These are phyloP conservation scores for Sanghuangporus weigelae DNA, from an alignment of 1,284 basidiomycete genomes.

Conservation along the genomic window DNA sequence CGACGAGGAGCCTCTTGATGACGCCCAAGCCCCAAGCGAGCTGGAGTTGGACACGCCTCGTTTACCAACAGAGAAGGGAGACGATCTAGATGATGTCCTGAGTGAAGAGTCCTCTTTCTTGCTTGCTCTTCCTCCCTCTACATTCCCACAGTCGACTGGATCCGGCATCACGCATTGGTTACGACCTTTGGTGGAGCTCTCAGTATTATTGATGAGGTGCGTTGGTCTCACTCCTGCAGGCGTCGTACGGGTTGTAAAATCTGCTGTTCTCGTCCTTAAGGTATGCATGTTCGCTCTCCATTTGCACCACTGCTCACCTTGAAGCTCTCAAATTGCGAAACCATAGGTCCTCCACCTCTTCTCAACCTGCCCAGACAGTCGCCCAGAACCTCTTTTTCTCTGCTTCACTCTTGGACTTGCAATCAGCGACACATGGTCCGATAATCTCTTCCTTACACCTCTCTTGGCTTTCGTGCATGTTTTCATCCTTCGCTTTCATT, in stretches of 20 bases:
- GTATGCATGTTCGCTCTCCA: background rate
- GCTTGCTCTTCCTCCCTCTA: constrained; percentile 2
- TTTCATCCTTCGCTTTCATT: constrained; percentile 10
- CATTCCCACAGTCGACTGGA: background rate
- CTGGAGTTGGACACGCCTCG: background rate
- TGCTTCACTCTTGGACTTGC: constrained; percentile 11
- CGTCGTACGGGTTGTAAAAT: constrained; percentile 6
- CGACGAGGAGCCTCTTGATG: background rate
- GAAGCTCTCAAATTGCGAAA: background rate
- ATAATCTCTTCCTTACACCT: constrained; percentile 2
- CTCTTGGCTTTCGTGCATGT: constrained; percentile 11
- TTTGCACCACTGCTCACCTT: background rate
- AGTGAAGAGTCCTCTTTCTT: background rate
- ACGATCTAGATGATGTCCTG: background rate
- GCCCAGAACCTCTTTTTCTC: constrained; percentile 10
- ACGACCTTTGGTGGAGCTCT: background rate
- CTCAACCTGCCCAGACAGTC: constrained; percentile 6
- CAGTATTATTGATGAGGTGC: background rate
- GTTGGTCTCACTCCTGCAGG: background rate
- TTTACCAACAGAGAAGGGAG: background rate
- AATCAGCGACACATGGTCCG: constrained; percentile 14
- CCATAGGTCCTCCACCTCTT: constrained; percentile 7
- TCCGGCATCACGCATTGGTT: background rate
- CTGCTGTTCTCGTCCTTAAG: constrained; percentile 6
- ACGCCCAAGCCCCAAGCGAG: background rate